These are phyloP conservation scores for Oryza australiensis DNA, from an alignment of 176 grass and related monocot genomes.

Conservation along the genomic window DNA sequence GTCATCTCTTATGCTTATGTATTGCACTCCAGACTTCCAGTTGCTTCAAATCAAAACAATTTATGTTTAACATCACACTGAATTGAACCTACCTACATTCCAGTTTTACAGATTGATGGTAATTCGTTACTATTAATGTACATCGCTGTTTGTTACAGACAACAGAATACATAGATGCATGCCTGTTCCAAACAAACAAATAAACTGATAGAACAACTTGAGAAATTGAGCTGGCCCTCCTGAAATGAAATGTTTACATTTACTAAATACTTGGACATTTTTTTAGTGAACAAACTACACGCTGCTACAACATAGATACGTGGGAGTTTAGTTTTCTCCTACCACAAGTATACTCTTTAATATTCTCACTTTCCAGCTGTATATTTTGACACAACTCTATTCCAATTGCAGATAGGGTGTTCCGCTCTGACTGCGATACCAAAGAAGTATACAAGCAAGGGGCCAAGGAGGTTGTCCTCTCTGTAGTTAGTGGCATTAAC, in stretches of 20 bases:
- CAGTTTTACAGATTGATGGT: neutral
- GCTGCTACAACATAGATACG: neutral
- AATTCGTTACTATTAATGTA: neutral
- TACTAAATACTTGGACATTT: neutral
- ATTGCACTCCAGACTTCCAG: slow-evolving; percentile 7
- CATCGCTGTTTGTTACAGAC: neutral
- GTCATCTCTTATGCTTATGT: neutral
- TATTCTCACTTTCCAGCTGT: slow-evolving; percentile 34
- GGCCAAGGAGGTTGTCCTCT: slow-evolving; percentile 84
- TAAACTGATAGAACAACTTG: neutral
- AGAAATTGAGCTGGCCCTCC: neutral
- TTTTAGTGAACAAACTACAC: neutral
- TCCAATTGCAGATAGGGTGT: slow-evolving; percentile 74
- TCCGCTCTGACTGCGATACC: slow-evolving; percentile 67
- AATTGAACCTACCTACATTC: neutral
- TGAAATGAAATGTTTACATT: neutral
- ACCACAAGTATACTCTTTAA: slow-evolving; percentile 30
- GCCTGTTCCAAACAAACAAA: neutral
- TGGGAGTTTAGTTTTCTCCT: slow-evolving; percentile 19
- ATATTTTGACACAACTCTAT: slow-evolving; percentile 29
- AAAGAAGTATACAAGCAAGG: slow-evolving; percentile 79
- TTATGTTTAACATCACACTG: too few species aligned
- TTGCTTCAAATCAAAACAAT: neutral
- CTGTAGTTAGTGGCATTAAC: slow-evolving; percentile 95
- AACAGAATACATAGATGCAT: neutral